Conservation (phyloP, 352 stramenopile genomes). For the Phytopythium chamaehyphon region DNA sequence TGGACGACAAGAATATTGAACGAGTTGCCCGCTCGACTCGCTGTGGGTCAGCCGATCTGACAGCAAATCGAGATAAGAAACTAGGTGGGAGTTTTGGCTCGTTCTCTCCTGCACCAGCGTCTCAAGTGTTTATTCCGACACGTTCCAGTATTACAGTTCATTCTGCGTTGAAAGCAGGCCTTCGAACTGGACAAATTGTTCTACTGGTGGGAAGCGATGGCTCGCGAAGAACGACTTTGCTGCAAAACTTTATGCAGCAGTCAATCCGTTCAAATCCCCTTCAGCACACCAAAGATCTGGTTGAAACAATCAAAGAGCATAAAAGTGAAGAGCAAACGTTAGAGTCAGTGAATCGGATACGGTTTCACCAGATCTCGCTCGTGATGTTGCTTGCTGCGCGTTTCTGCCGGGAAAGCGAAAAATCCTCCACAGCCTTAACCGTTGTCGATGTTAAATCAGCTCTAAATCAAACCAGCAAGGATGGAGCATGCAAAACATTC, state of each 20-base stretch:
- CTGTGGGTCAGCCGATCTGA: background rate
- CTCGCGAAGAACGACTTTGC: conserved; percentile 26
- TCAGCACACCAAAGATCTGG: background rate
- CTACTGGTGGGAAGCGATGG: conserved; percentile 29
- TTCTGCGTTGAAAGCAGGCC: conserved; percentile 27
- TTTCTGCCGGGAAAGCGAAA: conserved; percentile 14
- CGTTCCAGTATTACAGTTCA: conserved; percentile 37
- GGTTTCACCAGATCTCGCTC: conserved; percentile 38
- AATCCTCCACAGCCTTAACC: background rate
- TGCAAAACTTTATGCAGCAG: conserved; percentile 34
- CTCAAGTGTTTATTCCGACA: conserved; percentile 38
- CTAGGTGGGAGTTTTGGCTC: background rate
- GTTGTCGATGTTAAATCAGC: no score
- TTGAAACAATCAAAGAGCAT: background rate
- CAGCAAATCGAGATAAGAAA: background rate
- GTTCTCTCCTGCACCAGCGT: background rate
- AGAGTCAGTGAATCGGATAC: conserved; percentile 37
- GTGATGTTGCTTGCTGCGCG: conserved; percentile 29
- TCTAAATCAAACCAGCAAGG: no score
- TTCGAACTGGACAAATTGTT: conserved; percentile 30
- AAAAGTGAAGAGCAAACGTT: conserved; percentile 15
- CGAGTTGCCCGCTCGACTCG: background rate
- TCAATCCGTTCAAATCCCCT: conserved; percentile 4
- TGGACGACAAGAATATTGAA: conserved; percentile 1
- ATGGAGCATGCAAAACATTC: background rate